A percentile compares a stretch with the other conserved stretches of the same genome.
phyloP scores from a whole-genome alignment of 2,329 filamentous ascomycete species.

The Sclerotinia trifoliorum region DNA sequence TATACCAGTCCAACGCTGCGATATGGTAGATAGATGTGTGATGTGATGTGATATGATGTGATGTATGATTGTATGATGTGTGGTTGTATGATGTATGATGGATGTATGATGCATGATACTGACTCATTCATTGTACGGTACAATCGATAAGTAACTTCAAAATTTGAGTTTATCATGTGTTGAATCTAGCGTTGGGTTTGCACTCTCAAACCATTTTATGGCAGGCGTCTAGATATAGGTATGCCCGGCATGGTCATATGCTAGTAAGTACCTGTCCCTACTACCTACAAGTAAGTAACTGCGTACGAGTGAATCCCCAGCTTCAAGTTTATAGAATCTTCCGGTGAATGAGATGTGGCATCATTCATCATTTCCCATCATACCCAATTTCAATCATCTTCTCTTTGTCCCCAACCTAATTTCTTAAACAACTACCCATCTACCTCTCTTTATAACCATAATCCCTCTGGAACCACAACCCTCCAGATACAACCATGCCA shows the following conservation, averaged over 20 bases:
- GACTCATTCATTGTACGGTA: background rate
- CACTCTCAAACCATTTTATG: background rate
- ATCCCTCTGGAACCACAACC: background rate
- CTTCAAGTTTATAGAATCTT: background rate
- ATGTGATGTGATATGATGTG: background rate
- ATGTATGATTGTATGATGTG: background rate
- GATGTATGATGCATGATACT: background rate
- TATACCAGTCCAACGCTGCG: background rate
- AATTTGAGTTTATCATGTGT: constrained; percentile 4
- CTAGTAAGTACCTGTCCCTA: background rate
- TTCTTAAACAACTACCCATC: constrained; percentile 2
- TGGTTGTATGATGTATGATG: background rate
- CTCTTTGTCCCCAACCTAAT: constrained; percentile 1
- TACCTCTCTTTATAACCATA: background rate
- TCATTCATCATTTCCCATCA: background rate
- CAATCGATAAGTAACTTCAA: background rate
- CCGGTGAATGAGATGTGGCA: constrained; percentile 14
- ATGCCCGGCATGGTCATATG: background rate
- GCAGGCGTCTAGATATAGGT: background rate
- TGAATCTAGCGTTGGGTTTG: background rate
- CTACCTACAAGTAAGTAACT: background rate
- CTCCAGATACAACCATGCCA: constrained; percentile 42
- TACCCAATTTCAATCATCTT: background rate
- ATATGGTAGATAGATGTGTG: constrained; percentile 1
- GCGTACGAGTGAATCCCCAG: background rate